Evolutionary conservation across 495 filamentous ascomycete species (phyloP).

Genomic region (Neurospora sp.): DNA sequence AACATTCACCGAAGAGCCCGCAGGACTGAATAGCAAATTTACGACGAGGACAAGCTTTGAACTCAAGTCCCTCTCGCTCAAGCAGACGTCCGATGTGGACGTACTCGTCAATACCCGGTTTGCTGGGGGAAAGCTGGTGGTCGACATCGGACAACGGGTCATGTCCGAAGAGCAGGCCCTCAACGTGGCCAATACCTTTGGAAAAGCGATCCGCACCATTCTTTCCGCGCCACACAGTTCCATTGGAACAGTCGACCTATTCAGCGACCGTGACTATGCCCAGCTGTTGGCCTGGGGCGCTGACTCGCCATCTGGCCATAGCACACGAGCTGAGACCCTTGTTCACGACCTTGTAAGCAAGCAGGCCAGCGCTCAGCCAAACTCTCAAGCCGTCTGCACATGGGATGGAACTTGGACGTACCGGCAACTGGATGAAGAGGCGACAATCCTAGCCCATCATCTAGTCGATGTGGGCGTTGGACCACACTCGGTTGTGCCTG

Average conservation of each 20-base stretch:
- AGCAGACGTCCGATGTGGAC: slow-evolving; percentile 36
- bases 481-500: slow-evolving; percentile 33
- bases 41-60: slow-evolving; percentile 23
- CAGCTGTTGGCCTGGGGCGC: slow-evolving; percentile 33
- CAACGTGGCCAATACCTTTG: slow-evolving; percentile 31
- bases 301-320: slow-evolving; percentile 10
- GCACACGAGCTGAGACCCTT: slow-evolving; percentile 14
- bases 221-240: slow-evolving; percentile 23
- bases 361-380: slow-evolving; percentile 24
- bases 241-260: slow-evolving; percentile 32
- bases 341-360: slow-evolving; percentile 28
- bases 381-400: slow-evolving; percentile 32
- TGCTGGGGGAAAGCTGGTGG: slow-evolving; percentile 23
- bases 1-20: slow-evolving; percentile 33
- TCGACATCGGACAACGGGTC: slow-evolving; percentile 35
- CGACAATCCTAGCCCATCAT: slow-evolving; percentile 29
- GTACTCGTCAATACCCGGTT: slow-evolving; percentile 32
- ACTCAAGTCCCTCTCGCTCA: slow-evolving; percentile 27
- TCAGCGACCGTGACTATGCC: slow-evolving; percentile 32
- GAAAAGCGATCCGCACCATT: slow-evolving; percentile 33
- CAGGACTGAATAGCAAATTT: slow-evolving; percentile 28
- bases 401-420: slow-evolving; percentile 39
- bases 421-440: slow-evolving; percentile 27
- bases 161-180: slow-evolving; percentile 31
- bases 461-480: slow-evolving; percentile 32